Evolutionary conservation across 768 basidiomycete genomes (phyloP).

Genomic region (Mycena vitilis): DNA sequence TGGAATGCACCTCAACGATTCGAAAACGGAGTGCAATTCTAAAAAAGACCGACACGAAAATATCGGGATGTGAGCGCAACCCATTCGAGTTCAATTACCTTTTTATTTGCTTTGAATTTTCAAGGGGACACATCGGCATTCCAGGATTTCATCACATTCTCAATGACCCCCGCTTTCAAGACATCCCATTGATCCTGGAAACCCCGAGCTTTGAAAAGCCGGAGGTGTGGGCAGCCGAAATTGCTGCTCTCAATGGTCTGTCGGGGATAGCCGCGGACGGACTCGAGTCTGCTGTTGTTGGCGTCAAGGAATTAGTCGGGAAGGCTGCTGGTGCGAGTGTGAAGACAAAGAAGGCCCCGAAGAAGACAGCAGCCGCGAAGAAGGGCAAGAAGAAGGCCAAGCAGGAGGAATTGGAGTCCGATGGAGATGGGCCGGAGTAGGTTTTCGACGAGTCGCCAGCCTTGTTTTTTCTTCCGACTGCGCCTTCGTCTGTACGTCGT

Average conservation of each 20-base stretch:
- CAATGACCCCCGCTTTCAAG: slow-evolving; percentile 71
- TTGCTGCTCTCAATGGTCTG: slow-evolving; percentile 66
- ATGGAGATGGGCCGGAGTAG: slow-evolving; percentile 15
- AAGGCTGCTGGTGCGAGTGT: slow-evolving; percentile 9
- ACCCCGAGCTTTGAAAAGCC: slow-evolving; percentile 78
- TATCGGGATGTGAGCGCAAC: slow-evolving; percentile 74
- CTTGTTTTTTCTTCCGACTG: too few species aligned
- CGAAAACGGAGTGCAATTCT: slow-evolving; percentile 71
- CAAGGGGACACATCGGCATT: slow-evolving; percentile 77
- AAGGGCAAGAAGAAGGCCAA: slow-evolving; percentile 32
- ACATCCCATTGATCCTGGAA: slow-evolving; percentile 85
- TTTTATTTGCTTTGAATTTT: neutral
- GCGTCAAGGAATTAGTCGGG: slow-evolving; percentile 33
- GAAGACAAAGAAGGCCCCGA: slow-evolving; percentile 24
- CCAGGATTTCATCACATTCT: slow-evolving; percentile 73
- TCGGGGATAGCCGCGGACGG: slow-evolving; percentile 38
- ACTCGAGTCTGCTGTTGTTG: slow-evolving; percentile 16
- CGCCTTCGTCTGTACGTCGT: too few species aligned
- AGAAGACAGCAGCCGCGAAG: slow-evolving; percentile 18
- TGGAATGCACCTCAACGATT: slow-evolving; percentile 91
- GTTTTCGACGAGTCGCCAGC: too few species aligned
- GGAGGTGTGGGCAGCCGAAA: slow-evolving; percentile 81
- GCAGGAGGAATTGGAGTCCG: slow-evolving; percentile 15
- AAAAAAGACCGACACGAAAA: slow-evolving; percentile 87
- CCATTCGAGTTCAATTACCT: neutral